phyloP scores from a whole-genome alignment of 2,329 filamentous ascomycete species.

The Cryphonectria nitschkei region DNA sequence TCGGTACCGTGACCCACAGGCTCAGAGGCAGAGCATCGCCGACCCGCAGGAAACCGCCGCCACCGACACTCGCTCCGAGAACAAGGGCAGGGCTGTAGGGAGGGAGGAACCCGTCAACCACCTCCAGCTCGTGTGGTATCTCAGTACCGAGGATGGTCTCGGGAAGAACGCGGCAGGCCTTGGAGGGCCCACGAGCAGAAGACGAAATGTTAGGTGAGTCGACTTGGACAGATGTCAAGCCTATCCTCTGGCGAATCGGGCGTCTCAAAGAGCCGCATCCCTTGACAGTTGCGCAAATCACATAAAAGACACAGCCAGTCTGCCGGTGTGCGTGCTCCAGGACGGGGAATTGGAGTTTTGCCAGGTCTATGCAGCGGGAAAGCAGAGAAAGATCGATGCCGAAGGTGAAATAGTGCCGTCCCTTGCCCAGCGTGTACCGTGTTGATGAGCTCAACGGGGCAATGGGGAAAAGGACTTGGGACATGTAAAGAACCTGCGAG shows the following conservation, averaged over 20 bases:
- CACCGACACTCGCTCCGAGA: neutral
- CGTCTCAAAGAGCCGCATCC: slow-evolving; percentile 3
- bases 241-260: neutral
- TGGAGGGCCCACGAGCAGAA: neutral
- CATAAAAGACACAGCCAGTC: neutral
- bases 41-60: neutral
- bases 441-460: neutral
- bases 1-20: neutral
- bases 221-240: neutral
- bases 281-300: neutral
- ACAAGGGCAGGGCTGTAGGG: slow-evolving; percentile 6
- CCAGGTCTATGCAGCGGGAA: neutral
- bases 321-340: neutral
- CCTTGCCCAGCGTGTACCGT: slow-evolving; percentile 1
- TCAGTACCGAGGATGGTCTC: neutral
- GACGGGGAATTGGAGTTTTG: neutral
- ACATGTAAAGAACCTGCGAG: neutral
- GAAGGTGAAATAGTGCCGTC: neutral
- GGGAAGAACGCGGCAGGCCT: neutral
- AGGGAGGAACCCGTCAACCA: neutral
- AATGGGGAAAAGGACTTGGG: slow-evolving; percentile 2
- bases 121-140: too few relatives aligned
- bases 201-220: neutral
- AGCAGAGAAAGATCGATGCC: neutral
- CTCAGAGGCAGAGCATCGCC: neutral